Evolutionary conservation across 2,329 filamentous ascomycete genomes (phyloP), one percentile per base, ranked within the genome.

Genomic region (Aspergillus unguis): DNA sequence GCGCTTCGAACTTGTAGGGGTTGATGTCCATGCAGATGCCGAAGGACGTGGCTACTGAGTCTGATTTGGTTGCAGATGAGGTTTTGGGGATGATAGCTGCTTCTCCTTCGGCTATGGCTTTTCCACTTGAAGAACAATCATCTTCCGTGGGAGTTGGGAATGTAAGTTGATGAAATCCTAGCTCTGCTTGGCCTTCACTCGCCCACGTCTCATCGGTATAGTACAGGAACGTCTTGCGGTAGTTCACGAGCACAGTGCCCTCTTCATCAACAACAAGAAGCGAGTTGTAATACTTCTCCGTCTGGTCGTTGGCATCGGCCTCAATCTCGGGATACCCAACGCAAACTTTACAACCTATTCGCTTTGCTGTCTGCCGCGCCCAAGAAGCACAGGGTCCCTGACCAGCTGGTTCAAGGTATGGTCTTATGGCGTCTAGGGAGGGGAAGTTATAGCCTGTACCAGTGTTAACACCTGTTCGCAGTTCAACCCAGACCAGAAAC

Each of bases 201-300:
- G 83, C 81, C 84, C 84, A 86, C 1, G 79, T 81, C 61, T 85
- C 83, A 60, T 86, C 84, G 6, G 83, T 85, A 67, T 84, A 85
- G 72, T 85, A 86, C 54, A 86, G 77, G 60, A 85, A 85, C 8
- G 76, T 76, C 65, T 86, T 86, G 57, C 83, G 80, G 68, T 86
- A 85, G 62, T 85, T 83, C 41, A 74, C 70, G 9, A 85, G 59
- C 2, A 84, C 69, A n/a, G 74, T 62, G 3, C 83, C 84, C 0
- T 65, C 58, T 3, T 81, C 77, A n/a, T 75, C 74, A 27, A 85
- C 76, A 26, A 83, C 80, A 17, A 86, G 75, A 3, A 80, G 77
- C 6, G 80, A 78, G 63, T 86, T 86, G 70, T 84, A 86, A 58
- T 77, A 72, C 37, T 66, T 75, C 8, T 63, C 56, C 33, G 56